Conservation (phyloP, 2,329 filamentous ascomycete genomes). For the Nakataea oryzae region DNA sequence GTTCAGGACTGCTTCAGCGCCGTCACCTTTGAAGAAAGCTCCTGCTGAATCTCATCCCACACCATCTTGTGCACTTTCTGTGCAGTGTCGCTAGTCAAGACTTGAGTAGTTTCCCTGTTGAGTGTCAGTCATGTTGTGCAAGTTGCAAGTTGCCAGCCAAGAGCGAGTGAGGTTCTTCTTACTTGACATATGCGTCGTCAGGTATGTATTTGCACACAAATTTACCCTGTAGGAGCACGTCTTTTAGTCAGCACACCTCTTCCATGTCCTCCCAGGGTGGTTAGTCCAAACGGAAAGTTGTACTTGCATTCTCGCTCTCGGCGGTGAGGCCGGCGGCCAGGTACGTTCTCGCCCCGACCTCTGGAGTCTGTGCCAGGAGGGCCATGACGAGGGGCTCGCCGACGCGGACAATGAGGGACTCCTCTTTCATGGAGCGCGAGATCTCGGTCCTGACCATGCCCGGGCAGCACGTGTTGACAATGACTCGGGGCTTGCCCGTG, state of each 20-base stretch:
- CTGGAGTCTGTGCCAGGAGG: conserved; percentile 2
- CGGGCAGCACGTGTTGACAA: conserved; percentile 8
- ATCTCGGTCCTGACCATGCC: conserved; percentile 7
- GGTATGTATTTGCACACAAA: conserved; percentile 5
- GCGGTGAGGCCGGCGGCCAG: conserved; percentile 3
- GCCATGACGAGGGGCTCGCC: conserved; percentile 2
- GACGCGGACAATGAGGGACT: not conserved
- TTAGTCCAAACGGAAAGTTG: not conserved
- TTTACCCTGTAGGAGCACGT: conserved; percentile 1
- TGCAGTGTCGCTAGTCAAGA: conserved; percentile 3
- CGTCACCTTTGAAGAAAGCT: conserved; percentile 2
- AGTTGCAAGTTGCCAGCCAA: not conserved
- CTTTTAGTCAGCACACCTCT: not conserved
- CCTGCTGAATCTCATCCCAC: conserved; percentile 6
- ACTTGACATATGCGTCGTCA: conserved; percentile 5
- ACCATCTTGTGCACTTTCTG: conserved; percentile 3
- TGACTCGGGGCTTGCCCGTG: conserved; percentile 13
- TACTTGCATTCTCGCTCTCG: conserved; percentile 4
- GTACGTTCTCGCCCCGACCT: conserved; percentile 5
- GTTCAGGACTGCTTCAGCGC: not conserved
- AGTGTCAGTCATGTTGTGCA: not conserved
- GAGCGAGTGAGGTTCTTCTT: not conserved
- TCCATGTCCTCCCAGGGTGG: not conserved
- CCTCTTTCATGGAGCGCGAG: conserved; percentile 4
- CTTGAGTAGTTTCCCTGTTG: not conserved